These are phyloP conservation scores for Stagonosporopsis rhizophila DNA, from an alignment of 2,329 filamentous ascomycete genomes.

Conservation along the genomic window DNA sequence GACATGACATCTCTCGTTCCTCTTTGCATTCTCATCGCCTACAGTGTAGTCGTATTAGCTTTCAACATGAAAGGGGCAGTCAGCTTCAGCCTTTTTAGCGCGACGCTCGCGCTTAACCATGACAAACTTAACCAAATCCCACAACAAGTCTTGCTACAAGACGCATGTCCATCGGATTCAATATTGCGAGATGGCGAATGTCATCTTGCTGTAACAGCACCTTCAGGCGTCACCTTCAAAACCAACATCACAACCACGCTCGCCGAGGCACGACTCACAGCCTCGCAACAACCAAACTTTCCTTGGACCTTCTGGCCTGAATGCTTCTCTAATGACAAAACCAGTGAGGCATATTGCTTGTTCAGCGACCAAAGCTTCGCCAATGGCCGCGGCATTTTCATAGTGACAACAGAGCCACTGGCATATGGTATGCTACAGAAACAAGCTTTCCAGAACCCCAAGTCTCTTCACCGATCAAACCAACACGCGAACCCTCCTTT, in stretches of 20 bases:
- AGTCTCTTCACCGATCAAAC: constrained; percentile 29
- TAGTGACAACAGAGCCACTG: constrained; percentile 34
- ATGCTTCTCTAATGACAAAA: constrained; percentile 39
- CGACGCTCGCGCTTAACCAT: constrained; percentile 30
- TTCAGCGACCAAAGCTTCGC: constrained; percentile 43
- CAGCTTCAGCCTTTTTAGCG: constrained; percentile 30
- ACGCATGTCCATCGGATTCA: constrained; percentile 35
- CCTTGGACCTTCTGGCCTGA: constrained; percentile 46
- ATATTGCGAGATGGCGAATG: constrained; percentile 37
- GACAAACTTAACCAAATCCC: constrained; percentile 29
- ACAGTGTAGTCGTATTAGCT: constrained; percentile 16
- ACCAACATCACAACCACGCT: constrained; percentile 33
- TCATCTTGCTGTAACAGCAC: constrained; percentile 14
- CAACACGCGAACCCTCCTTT: constrained; percentile 39
- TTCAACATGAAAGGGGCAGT: constrained; percentile 33
- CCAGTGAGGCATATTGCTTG: constrained; percentile 38
- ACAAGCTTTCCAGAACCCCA: constrained; percentile 37
- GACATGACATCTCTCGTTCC: constrained; percentile 16
- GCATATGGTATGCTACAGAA: constrained; percentile 41
- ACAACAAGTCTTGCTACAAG: constrained; percentile 31
- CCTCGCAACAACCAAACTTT: constrained; percentile 29
- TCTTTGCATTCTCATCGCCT: constrained; percentile 15
- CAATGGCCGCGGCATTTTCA: constrained; percentile 41
- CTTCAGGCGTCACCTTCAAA: constrained; percentile 22
- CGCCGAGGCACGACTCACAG: constrained; percentile 32